Evolutionary conservation across 768 basidiomycete species (phyloP).

Genomic region (Polyporus arcularius): DNA sequence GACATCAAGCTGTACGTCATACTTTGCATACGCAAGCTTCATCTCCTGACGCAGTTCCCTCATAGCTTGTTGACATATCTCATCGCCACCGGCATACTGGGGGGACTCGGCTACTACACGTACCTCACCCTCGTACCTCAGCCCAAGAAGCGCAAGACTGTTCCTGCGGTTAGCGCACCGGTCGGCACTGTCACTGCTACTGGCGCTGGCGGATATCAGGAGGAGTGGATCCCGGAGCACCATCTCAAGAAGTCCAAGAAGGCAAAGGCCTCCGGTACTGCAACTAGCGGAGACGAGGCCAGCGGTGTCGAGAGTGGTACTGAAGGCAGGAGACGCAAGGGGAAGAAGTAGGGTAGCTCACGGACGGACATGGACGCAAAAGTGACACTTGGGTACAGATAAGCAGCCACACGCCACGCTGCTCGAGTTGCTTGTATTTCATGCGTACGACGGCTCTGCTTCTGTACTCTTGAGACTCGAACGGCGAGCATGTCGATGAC

Average conservation of each 20-base stretch:
- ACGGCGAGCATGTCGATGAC: too few species aligned
- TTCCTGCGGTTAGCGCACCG: constrained; percentile 50
- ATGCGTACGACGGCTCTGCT: constrained; percentile 1
- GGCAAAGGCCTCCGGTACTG: constrained; percentile 55
- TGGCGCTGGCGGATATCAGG: constrained; percentile 72
- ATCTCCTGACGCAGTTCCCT: constrained; percentile 20
- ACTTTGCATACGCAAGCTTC: constrained; percentile 6
- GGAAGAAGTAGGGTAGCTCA: constrained; percentile 45
- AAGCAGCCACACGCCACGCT: constrained; percentile 2
- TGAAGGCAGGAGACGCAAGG: constrained; percentile 50
- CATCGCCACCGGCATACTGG: constrained; percentile 63
- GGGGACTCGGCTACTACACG: constrained; percentile 62
- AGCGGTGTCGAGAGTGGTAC: constrained; percentile 47
- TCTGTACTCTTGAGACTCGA: neutral
- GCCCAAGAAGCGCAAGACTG: constrained; percentile 56
- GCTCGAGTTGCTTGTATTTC: constrained; percentile 9
- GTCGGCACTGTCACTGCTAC: constrained; percentile 62
- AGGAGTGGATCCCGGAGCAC: constrained; percentile 93
- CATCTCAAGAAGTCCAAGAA: constrained; percentile 73
- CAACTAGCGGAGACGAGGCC: constrained; percentile 63
- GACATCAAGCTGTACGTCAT: constrained; percentile 77
- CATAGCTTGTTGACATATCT: constrained; percentile 66
- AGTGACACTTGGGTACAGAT: constrained; percentile 4
- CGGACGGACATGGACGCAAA: constrained; percentile 11
- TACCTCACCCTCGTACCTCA: constrained; percentile 68